Conservation (phyloP, 2,329 filamentous ascomycete species). For the Pseudogymnoascus sp. region DNA sequence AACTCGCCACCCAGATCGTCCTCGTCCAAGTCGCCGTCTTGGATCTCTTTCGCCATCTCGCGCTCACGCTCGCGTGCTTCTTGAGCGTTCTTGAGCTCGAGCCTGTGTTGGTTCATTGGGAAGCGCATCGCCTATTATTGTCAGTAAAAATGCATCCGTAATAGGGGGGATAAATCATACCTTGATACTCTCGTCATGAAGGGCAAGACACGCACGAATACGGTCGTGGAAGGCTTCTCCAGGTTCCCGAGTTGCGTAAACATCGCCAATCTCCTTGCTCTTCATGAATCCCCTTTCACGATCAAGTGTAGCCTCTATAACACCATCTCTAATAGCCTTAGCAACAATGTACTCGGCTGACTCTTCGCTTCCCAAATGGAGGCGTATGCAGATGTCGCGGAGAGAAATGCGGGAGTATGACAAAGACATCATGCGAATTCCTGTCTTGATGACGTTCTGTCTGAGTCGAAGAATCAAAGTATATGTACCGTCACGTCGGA, state of each 20-base stretch:
- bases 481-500: slow-evolving; percentile 91
- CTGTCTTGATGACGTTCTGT: slow-evolving; percentile 99
- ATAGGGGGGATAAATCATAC: slow-evolving; percentile 38
- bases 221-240: slow-evolving; percentile 97
- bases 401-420: slow-evolving; percentile 97
- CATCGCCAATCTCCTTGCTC: slow-evolving; percentile 91
- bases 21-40: slow-evolving; percentile 93
- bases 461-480: slow-evolving; percentile 88
- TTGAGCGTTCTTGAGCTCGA: slow-evolving; percentile 96
- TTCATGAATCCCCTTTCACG: slow-evolving; percentile 97
- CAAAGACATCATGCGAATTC: slow-evolving; percentile 97
- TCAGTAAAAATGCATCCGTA: slow-evolving; percentile 10
- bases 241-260: slow-evolving; percentile 91
- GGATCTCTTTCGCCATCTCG: slow-evolving; percentile 97
- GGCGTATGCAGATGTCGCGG: slow-evolving; percentile 90
- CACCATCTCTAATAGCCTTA: slow-evolving; percentile 94
- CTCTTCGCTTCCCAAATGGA: slow-evolving; percentile 91
- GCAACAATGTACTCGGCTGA: slow-evolving; percentile 98
- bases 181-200: slow-evolving; percentile 98
- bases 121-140: slow-evolving; percentile 80
- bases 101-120: slow-evolving; percentile 96
- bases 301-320: slow-evolving; percentile 91
- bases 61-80: slow-evolving; percentile 95
- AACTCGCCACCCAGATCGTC: slow-evolving; percentile 94
- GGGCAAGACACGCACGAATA: slow-evolving; percentile 79